Percentiles rank a stretch among this genome's conserved stretches.
Conservation (phyloP, 2,329 filamentous ascomycete genomes). For the Claviceps fusiformis region DNA sequence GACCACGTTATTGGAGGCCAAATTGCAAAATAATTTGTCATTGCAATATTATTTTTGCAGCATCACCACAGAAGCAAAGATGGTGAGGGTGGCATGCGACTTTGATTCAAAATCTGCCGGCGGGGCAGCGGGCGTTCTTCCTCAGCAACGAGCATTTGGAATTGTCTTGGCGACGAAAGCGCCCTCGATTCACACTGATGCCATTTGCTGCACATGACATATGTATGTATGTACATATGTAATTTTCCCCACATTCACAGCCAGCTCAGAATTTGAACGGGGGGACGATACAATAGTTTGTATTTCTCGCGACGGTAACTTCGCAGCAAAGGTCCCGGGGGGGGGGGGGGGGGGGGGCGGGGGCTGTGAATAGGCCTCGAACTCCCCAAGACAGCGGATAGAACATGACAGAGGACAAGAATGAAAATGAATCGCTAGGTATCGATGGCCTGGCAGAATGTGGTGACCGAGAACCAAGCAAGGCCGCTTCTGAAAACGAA, state of each 20-base stretch:
- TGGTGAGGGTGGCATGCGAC: too few relatives aligned
- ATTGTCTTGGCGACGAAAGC: background rate
- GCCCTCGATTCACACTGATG: background rate
- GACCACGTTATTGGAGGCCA: too few relatives aligned
- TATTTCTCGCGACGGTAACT: background rate
- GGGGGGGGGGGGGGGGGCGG: too few relatives aligned
- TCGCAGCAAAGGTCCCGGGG: too few relatives aligned
- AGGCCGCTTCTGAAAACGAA: constrained; percentile 9
- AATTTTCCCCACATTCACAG: background rate
- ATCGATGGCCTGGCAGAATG: background rate
- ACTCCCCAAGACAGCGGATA: background rate
- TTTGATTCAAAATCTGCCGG: background rate
- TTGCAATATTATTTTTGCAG: too few relatives aligned
- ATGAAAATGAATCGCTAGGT: background rate
- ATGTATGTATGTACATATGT: too few relatives aligned
- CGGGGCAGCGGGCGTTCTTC: background rate
- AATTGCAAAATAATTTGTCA: too few relatives aligned
- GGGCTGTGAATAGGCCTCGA: too few relatives aligned
- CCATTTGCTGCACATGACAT: background rate
- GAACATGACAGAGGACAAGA: background rate
- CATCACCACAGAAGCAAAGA: too few relatives aligned
- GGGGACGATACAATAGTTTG: background rate
- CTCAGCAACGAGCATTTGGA: background rate
- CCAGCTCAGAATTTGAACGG: background rate
- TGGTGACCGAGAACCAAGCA: constrained; percentile 4